Evolutionary conservation across 1,284 basidiomycete species (phyloP).

Genomic region (Ceratobasidium sp.): DNA sequence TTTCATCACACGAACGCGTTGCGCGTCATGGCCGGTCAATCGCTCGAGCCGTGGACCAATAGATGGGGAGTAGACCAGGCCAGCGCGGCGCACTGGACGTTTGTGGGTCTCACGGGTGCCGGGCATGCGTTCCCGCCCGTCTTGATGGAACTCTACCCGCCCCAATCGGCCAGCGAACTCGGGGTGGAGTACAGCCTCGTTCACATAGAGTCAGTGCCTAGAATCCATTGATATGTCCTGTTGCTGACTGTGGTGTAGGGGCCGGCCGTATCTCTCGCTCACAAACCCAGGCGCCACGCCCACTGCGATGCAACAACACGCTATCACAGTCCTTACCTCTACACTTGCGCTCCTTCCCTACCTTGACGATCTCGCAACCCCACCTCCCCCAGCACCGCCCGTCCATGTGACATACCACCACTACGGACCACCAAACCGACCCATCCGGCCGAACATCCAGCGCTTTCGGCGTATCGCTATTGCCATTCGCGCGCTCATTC

Average conservation of each 20-base stretch:
- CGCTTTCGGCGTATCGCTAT: slow-evolving; percentile 43
- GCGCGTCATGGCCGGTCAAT: slow-evolving; percentile 45
- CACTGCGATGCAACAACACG: slow-evolving; percentile 70
- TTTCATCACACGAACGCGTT: slow-evolving; percentile 47
- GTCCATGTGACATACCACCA: slow-evolving; percentile 48
- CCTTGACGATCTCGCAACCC: slow-evolving; percentile 52
- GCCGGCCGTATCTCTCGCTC: slow-evolving; percentile 69
- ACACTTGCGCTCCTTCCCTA: slow-evolving; percentile 69
- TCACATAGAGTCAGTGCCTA: slow-evolving; percentile 65
- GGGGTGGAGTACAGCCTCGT: slow-evolving; percentile 70
- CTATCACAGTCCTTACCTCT: slow-evolving; percentile 72
- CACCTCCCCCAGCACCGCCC: slow-evolving; percentile 67
- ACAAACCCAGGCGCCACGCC: slow-evolving; percentile 62
- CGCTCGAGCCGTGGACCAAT: slow-evolving; percentile 38
- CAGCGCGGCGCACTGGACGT: slow-evolving; percentile 27
- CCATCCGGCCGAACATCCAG: slow-evolving; percentile 20
- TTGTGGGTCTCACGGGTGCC: slow-evolving; percentile 64
- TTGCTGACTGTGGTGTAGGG: slow-evolving; percentile 56
- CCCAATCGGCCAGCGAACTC: slow-evolving; percentile 48
- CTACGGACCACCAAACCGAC: slow-evolving; percentile 20
- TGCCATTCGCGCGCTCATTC: slow-evolving; percentile 57
- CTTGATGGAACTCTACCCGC: slow-evolving; percentile 46
- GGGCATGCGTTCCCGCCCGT: slow-evolving; percentile 58
- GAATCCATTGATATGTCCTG: slow-evolving; percentile 17
- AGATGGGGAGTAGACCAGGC: slow-evolving; percentile 41